These are phyloP conservation scores for Mycena maculata DNA, from an alignment of 768 basidiomycete species.

Conservation along the genomic window DNA sequence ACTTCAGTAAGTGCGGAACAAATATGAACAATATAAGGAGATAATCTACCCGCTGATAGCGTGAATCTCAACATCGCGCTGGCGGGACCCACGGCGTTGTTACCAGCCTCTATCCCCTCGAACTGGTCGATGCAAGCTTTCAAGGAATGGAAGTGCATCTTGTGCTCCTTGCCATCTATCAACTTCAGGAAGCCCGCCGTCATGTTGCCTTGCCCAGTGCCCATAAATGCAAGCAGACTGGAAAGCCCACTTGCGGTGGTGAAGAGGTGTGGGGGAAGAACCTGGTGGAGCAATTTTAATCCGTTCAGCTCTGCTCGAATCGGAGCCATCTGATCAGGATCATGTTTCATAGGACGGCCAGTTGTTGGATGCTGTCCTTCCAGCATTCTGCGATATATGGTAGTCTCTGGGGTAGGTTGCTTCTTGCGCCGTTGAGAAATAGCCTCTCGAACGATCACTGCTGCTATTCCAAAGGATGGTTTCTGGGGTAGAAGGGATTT, in stretches of 20 bases:
- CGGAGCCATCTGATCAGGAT: slow-evolving; percentile 17
- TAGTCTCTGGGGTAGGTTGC: not conserved
- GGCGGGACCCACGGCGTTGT: too few species aligned
- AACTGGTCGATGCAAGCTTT: too few species aligned
- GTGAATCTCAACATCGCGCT: too few species aligned
- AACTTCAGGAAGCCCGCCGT: too few species aligned
- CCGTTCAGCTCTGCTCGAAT: not conserved
- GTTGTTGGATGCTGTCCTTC: not conserved
- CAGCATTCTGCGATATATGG: not conserved
- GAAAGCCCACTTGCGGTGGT: not conserved
- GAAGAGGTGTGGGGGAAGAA: not conserved
- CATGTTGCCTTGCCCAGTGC: not conserved
- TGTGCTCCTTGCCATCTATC: too few species aligned
- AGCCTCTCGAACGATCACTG: slow-evolving; percentile 8
- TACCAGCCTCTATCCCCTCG: too few species aligned
- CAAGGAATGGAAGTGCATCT: too few species aligned
- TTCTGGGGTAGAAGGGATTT: not conserved
- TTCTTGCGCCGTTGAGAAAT: not conserved
- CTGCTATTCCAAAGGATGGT: not conserved
- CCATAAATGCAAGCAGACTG: slow-evolving; percentile 13
- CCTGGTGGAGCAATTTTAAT: not conserved
- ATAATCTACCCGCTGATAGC: too few species aligned
- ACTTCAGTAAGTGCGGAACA: too few species aligned
- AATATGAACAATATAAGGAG: too few species aligned
- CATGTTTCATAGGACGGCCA: not conserved